These are phyloP conservation scores for Pleurotus platypus DNA, from an alignment of 768 basidiomycete species.

Conservation along the genomic window DNA sequence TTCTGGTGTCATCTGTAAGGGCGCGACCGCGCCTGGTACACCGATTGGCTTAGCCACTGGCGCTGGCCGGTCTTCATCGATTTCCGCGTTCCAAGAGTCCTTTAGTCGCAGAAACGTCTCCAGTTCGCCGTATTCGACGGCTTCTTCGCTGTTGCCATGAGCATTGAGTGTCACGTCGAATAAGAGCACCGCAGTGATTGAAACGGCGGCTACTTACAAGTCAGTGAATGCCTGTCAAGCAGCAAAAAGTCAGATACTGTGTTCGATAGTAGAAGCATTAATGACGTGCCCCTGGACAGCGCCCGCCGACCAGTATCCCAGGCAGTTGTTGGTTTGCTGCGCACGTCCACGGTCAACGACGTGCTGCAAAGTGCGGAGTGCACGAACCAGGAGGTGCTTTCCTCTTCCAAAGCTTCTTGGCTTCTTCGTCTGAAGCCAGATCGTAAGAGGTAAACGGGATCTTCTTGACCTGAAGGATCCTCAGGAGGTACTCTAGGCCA, in stretches of 20 bases:
- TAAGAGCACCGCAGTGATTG: neutral
- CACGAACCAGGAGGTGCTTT: constrained; percentile 65
- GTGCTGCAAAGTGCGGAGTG: constrained; percentile 9
- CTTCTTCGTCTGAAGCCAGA: constrained; percentile 79
- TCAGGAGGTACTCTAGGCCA: constrained; percentile 67
- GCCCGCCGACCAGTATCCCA: constrained; percentile 76
- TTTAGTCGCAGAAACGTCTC: constrained; percentile 68
- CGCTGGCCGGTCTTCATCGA: constrained; percentile 59
- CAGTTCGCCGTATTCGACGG: constrained; percentile 76
- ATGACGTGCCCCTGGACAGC: constrained; percentile 68
- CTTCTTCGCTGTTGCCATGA: constrained; percentile 60
- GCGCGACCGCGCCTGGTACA: constrained; percentile 74
- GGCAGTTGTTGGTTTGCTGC: constrained; percentile 82
- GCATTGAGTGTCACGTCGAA: constrained; percentile 6
- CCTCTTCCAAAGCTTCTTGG: constrained; percentile 77
- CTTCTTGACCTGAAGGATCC: constrained; percentile 84
- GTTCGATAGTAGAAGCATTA: constrained; percentile 6
- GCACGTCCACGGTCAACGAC: neutral
- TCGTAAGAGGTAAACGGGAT: constrained; percentile 81
- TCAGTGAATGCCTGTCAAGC: constrained; percentile 58
- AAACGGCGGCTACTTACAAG: constrained; percentile 49
- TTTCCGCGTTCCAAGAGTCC: constrained; percentile 57
- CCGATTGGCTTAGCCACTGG: constrained; percentile 64
- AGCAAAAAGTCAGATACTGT: constrained; percentile 7
- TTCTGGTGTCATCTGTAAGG: constrained; percentile 79